A percentile compares a stretch with the other conserved stretches of the same genome.
Evolutionary conservation across 2,329 filamentous ascomycete genomes (phyloP).

Genomic region (Diaporthe sp.): DNA sequence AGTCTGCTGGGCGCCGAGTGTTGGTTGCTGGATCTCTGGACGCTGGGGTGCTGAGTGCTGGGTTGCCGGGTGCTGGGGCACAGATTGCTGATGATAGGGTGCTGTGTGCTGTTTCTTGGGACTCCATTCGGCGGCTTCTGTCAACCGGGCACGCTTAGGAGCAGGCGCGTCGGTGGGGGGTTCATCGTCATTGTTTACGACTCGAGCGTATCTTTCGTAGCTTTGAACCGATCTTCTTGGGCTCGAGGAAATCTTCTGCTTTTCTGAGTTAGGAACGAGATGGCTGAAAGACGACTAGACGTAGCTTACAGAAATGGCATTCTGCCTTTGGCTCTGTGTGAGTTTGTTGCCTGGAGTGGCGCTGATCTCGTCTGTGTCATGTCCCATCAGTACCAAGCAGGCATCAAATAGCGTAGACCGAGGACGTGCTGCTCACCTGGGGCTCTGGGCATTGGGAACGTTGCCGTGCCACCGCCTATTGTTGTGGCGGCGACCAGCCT

Average conservation of each 20-base stretch:
- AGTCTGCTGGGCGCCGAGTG: background rate
- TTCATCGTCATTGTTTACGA: background rate
- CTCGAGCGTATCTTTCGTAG: background rate
- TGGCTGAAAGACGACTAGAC: background rate
- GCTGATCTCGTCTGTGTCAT: background rate
- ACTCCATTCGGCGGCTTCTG: too few species aligned
- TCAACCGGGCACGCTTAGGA: background rate
- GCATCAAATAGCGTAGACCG: background rate
- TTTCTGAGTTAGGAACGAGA: background rate
- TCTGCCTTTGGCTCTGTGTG: background rate
- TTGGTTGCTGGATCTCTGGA: background rate
- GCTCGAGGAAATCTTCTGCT: background rate
- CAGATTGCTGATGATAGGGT: background rate
- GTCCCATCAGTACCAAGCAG: background rate
- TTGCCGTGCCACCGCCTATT: background rate
- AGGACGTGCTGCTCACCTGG: background rate
- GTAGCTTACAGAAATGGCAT: background rate
- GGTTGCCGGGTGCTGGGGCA: background rate
- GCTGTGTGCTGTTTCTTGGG: background rate
- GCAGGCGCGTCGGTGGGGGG: background rate
- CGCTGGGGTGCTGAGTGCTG: background rate
- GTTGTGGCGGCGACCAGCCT: background rate
- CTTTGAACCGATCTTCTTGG: too few species aligned
- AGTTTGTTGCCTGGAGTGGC: background rate
- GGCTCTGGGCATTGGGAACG: background rate